These are phyloP conservation scores for Poa pratensis DNA, from an alignment of 176 grass and related monocot genomes.

Conservation along the genomic window DNA sequence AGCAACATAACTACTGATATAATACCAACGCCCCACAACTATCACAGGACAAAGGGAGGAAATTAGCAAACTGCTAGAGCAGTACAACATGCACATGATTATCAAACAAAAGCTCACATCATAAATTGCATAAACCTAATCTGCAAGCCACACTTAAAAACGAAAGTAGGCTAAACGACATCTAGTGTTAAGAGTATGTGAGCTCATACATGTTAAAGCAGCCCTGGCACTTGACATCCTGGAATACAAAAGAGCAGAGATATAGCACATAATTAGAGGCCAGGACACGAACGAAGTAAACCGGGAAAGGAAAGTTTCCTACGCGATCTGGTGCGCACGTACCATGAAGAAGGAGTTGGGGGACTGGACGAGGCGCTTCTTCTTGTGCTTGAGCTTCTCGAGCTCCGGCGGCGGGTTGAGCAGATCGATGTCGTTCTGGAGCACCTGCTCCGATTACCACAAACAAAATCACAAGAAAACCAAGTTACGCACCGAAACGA, in stretches of 20 bases:
- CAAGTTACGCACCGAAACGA: not conserved
- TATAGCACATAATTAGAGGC: not conserved
- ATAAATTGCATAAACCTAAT: too few species aligned
- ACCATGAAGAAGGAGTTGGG: constrained; percentile 94
- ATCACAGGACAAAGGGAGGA: not conserved
- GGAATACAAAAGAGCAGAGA: not conserved
- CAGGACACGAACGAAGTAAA: not conserved
- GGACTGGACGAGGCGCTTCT: constrained; percentile 90
- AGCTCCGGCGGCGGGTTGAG: constrained; percentile 82
- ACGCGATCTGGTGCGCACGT: not conserved
- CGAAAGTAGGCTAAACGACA: too few species aligned
- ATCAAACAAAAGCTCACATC: not conserved
- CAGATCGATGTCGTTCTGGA: constrained; percentile 87
- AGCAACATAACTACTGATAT: not conserved
- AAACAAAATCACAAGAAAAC: not conserved
- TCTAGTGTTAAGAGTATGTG: not conserved
- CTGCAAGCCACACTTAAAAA: too few species aligned
- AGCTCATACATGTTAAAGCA: constrained; percentile 22
- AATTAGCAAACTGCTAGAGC: not conserved
- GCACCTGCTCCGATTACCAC: constrained; percentile 48
- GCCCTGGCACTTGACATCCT: constrained; percentile 34
- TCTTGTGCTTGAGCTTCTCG: constrained; percentile 92
- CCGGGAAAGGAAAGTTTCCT: not conserved
- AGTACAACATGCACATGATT: not conserved
- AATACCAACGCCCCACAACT: not conserved